phyloP scores from a whole-genome alignment of 2,329 filamentous ascomycete species.

The Tolypocladium ovalisporum region DNA sequence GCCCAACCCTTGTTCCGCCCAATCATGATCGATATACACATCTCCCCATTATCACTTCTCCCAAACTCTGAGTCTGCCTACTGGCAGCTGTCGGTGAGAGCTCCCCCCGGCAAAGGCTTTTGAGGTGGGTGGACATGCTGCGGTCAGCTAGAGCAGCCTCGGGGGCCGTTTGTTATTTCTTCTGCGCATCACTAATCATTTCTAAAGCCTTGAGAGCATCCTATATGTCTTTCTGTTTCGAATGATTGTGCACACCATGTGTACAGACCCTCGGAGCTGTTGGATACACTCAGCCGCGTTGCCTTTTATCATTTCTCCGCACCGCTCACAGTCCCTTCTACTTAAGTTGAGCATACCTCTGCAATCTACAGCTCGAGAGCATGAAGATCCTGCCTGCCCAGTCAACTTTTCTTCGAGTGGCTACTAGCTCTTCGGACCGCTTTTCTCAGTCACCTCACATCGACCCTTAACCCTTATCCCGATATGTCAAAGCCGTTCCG shows the following conservation, averaged over 20 bases:
- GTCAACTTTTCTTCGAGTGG: background rate
- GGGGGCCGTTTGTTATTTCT: background rate
- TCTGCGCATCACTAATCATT: background rate
- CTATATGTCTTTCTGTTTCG: background rate
- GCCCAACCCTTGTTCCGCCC: background rate
- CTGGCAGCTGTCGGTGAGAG: too few relatives aligned
- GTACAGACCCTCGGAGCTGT: background rate
- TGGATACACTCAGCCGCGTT: background rate
- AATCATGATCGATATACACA: background rate
- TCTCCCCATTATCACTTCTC: background rate
- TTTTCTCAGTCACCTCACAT: background rate
- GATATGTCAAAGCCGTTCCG: constrained; percentile 9
- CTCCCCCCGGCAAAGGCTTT: background rate
- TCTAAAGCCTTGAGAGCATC: background rate
- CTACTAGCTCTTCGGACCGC: background rate
- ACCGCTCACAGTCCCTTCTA: background rate
- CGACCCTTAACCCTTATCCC: background rate
- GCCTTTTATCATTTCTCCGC: background rate
- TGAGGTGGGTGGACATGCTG: background rate
- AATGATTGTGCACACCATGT: background rate
- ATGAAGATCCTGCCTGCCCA: background rate
- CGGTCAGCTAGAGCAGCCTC: background rate
- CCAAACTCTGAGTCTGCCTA: background rate
- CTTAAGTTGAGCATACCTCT: background rate
- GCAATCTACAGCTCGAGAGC: background rate